A percentile compares a stretch with the other conserved stretches of the same genome.
phyloP scores from a whole-genome alignment of 2,329 filamentous ascomycete species.

The Macroventuria anomochaeta region DNA sequence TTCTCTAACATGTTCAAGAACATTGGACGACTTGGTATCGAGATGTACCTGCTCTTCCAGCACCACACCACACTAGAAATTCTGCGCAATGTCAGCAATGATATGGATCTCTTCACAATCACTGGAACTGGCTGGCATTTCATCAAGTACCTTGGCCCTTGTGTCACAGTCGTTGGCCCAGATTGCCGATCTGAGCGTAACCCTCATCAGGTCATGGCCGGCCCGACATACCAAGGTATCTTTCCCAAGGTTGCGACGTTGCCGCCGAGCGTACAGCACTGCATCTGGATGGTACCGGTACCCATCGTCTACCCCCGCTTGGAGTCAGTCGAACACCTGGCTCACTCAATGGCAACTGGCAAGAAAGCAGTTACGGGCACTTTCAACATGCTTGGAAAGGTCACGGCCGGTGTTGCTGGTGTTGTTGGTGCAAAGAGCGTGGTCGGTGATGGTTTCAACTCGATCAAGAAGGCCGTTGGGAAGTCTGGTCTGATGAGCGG shows the following conservation, averaged over 20 bases:
- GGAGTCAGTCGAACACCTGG: conserved; percentile 89
- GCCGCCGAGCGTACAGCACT: conserved; percentile 93
- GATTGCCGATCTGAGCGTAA: conserved; percentile 93
- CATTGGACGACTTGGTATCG: conserved; percentile 90
- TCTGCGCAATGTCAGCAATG: conserved; percentile 84
- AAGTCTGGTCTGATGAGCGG: conserved; percentile 96
- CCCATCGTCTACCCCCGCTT: conserved; percentile 89
- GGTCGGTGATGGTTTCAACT: conserved; percentile 89
- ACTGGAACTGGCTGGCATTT: conserved; percentile 99
- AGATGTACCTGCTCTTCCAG: conserved; percentile 98
- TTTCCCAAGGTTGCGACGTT: conserved; percentile 94
- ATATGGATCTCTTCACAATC: conserved; percentile 92
- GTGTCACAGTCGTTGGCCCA: conserved; percentile 85
- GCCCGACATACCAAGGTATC: conserved; percentile 94
- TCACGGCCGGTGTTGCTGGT: conserved; percentile 92
- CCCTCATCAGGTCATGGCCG: conserved; percentile 89
- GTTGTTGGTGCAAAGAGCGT: conserved; percentile 94
- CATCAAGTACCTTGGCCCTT: conserved; percentile 92
- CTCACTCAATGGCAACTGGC: conserved; percentile 88
- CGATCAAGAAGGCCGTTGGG: conserved; percentile 94
- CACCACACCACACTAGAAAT: conserved; percentile 96
- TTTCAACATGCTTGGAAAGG: conserved; percentile 94
- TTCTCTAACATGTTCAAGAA: conserved; percentile 98
- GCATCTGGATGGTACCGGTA: conserved; percentile 93
- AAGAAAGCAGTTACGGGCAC: conserved; percentile 97